Evolutionary conservation across 352 stramenopile genomes (phyloP), one percentile per base, ranked within the genome.

Genomic region (Globisporangium cederbergense): DNA sequence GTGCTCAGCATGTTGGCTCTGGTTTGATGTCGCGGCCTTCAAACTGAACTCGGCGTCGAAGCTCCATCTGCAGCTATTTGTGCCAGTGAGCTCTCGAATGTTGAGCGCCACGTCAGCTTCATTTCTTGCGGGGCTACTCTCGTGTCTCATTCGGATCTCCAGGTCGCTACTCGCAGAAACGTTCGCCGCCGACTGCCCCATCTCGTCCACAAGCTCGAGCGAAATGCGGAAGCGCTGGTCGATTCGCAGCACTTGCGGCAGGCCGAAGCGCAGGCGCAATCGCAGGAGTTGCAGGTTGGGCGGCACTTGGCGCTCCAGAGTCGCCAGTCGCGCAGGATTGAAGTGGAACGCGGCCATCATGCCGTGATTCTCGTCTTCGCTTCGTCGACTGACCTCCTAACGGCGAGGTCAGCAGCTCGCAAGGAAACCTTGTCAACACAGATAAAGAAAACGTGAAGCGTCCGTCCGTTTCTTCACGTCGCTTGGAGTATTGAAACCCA

Each of bases 171-270:
- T 13, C 18, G 28, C 36, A 7, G 20, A 42, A 3, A n/a, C 1
- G 2, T 18, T 34, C 16, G 50, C 5, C 16, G 66, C 54, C 0
- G 70, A 51, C 58, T 83, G 74, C 11, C 78, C 78, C 78, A 84
- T 86, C 65, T 89, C 80, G 56, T 89, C 70, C 14, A 88, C 77
- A 0, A 88, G 30, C 25, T 88, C 80, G 16, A 88, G 56, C 9
- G 67, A 62, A 11, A 86, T 18, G 9, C 67, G 67, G 58, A 89
- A 79, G 22, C 43, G 53, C 40, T 75, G 49, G 34, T 60, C 71
- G 20, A 70, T 2, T 18, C n/a, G 4, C 0, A 87, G 57, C 13
- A 7, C 16, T n/a, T 30, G 49, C 1, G 76, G 76, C 10, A 77
- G 52, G 1, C 71, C 74, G 56, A 86, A 84, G 38, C 80, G 80